phyloP scores from a whole-genome alignment of 805 yeast genomes.

The Candida alai region DNA sequence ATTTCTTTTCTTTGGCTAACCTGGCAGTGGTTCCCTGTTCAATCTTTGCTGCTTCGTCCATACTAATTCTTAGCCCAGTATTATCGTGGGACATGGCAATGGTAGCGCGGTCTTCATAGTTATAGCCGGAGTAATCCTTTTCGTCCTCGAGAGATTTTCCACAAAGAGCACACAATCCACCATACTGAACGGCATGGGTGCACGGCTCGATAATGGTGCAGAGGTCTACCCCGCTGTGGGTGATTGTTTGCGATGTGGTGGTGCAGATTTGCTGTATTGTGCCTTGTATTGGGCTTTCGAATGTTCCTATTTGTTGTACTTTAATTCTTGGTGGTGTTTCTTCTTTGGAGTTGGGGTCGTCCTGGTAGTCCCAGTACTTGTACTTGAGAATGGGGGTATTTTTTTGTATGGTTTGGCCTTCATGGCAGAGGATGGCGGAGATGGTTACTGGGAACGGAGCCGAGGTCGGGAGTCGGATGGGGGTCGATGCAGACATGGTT shows the following conservation, averaged over 20 bases:
- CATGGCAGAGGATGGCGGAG: constrained; percentile 42
- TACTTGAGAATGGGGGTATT: constrained; percentile 57
- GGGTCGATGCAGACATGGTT: constrained; percentile 38
- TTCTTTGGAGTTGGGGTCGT: constrained; percentile 46
- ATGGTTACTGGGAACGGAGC: constrained; percentile 68
- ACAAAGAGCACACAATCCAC: constrained; percentile 91
- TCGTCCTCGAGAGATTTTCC: constrained; percentile 72
- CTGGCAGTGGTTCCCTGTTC: constrained; percentile 64
- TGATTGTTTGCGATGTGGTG: constrained; percentile 57
- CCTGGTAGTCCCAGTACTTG: constrained; percentile 64
- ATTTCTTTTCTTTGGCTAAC: constrained; percentile 57
- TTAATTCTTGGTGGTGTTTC: constrained; percentile 42
- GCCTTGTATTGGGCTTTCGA: constrained; percentile 84
- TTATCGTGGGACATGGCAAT: constrained; percentile 88
- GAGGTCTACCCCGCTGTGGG: constrained; percentile 42
- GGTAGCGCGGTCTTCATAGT: constrained; percentile 70
- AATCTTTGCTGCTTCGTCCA: constrained; percentile 80
- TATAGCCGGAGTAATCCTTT: constrained; percentile 70
- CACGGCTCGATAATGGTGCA: constrained; percentile 75
- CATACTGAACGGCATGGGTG: constrained; percentile 87
- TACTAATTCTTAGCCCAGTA: constrained; percentile 75
- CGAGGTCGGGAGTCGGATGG: constrained; percentile 54
- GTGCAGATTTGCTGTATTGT: constrained; percentile 49
- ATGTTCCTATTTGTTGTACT: constrained; percentile 69
- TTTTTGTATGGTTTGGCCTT: constrained; percentile 45